Percentiles rank a stretch among this genome's conserved stretches.
Evolutionary conservation across 331 rosid genomes (phyloP).

Genomic region (Arachis monticola): DNA sequence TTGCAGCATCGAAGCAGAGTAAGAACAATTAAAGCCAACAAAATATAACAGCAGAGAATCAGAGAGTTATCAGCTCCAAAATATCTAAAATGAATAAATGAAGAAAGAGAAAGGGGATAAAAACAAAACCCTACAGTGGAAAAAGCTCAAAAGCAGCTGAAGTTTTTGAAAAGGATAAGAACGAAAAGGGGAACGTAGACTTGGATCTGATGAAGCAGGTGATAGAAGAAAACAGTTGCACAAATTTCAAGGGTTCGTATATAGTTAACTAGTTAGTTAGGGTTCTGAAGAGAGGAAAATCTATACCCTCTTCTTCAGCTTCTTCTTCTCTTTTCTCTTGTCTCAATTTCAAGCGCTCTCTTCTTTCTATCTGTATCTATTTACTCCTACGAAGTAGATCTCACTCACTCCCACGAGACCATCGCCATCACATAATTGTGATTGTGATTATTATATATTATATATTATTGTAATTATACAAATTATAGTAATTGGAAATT

Average conservation of each 20-base stretch:
- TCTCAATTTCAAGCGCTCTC: no score
- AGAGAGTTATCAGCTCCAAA: slow-evolving; percentile 22
- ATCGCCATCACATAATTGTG: slow-evolving; percentile 2
- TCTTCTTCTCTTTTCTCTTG: slow-evolving; percentile 19
- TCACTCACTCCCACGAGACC: slow-evolving; percentile 39
- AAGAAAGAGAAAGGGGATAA: slow-evolving; percentile 3
- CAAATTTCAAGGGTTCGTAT: slow-evolving; percentile 36
- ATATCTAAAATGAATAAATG: slow-evolving; percentile 12
- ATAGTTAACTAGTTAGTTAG: slow-evolving; percentile 37
- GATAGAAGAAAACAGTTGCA: slow-evolving; percentile 33
- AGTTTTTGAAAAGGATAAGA: slow-evolving; percentile 5
- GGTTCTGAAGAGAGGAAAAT: slow-evolving; percentile 39
- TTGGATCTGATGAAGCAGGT: slow-evolving; percentile 61
- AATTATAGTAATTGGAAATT: no score
- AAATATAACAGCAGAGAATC: slow-evolving; percentile 38
- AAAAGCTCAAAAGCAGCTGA: slow-evolving; percentile 3
- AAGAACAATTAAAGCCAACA: slow-evolving; percentile 19
- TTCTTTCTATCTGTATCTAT: neutral
- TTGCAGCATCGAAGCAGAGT: slow-evolving; percentile 17
- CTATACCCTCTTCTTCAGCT: neutral
- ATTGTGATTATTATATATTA: no score
- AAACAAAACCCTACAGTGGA: slow-evolving; percentile 38
- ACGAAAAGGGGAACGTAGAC: slow-evolving; percentile 40
- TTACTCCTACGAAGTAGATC: slow-evolving; percentile 55
- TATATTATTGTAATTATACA: no score